A percentile compares a stretch with the other conserved stretches of the same genome.
phyloP scores from a whole-genome alignment of 192 early-diverging fungal genomes.

The Cladochytrium replicatum region DNA sequence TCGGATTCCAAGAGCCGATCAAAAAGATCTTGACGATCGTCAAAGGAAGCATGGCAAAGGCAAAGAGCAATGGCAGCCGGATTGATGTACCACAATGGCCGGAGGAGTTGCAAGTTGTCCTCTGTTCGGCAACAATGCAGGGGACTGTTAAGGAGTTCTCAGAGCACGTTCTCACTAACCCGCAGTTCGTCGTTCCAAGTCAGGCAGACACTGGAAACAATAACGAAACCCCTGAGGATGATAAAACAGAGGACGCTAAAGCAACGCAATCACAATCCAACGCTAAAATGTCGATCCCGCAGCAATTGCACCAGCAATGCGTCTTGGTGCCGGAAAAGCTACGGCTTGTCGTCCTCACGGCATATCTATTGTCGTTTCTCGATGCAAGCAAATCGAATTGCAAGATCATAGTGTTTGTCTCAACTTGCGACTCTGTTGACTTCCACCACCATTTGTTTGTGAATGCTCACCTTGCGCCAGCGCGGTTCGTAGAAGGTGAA shows the following conservation, averaged over 20 bases:
- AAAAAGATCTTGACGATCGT: constrained; percentile 32
- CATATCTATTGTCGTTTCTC: constrained; percentile 44
- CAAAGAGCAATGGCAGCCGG: constrained; percentile 5
- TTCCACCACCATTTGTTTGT: constrained; percentile 82
- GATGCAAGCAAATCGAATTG: constrained; percentile 21
- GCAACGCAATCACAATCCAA: background rate
- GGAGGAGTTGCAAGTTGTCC: constrained; percentile 28
- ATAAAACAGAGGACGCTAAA: constrained; percentile 14
- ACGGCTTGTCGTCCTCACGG: constrained; percentile 74
- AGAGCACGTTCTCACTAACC: constrained; percentile 63
- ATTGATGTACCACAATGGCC: constrained; percentile 27
- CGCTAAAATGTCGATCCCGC: constrained; percentile 61
- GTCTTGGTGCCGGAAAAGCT: constrained; percentile 83
- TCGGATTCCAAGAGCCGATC: constrained; percentile 65
- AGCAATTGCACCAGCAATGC: constrained; percentile 80
- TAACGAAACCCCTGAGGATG: constrained; percentile 24
- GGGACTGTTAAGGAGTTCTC: constrained; percentile 77
- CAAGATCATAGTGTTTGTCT: constrained; percentile 91
- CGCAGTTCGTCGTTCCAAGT: constrained; percentile 66
- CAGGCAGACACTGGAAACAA: constrained; percentile 15
- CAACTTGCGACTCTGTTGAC: constrained; percentile 89
- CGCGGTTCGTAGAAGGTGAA: constrained; percentile 24
- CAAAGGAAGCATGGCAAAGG: constrained; percentile 13
- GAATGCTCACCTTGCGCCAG: constrained; percentile 43
- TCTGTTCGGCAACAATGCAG: constrained; percentile 87